A percentile compares a stretch with the other conserved stretches of the same genome.
phyloP scores from a whole-genome alignment of 106 monocot genomes.

The Agapanthus africanus region DNA sequence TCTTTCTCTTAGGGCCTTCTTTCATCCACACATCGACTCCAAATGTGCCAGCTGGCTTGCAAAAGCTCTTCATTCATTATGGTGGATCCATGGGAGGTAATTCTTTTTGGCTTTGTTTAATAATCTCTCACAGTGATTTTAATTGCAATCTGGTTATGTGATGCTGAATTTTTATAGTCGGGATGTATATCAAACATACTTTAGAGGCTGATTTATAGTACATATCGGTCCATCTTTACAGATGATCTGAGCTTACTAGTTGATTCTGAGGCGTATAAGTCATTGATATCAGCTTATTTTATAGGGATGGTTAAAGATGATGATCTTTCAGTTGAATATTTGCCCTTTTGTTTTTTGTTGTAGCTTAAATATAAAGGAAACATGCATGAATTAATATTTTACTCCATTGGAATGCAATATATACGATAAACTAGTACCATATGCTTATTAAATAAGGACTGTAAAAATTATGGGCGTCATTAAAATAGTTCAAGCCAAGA shows the following conservation, averaged over 20 bases:
- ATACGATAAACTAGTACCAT: background rate
- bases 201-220: no score
- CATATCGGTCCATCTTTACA: no score
- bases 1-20: slow-evolving; percentile 45
- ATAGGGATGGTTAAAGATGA: background rate
- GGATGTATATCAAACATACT: no score
- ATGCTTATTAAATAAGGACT: background rate
- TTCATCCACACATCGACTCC: slow-evolving; percentile 49
- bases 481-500: background rate
- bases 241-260: background rate
- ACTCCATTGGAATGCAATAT: background rate
- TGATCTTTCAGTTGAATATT: background rate
- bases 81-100: slow-evolving; percentile 49
- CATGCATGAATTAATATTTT: background rate
- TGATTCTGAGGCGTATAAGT: background rate
- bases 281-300: background rate
- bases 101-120: background rate
- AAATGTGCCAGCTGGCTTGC: slow-evolving; percentile 72
- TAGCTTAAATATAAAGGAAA: background rate
- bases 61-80: slow-evolving; percentile 79
- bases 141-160: background rate
- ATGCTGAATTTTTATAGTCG: no score
- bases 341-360: background rate
- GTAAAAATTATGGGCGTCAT: background rate
- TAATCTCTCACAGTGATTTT: background rate